Evolutionary conservation across 2,329 filamentous ascomycete species (phyloP).

Genomic region (Cladosporium cucumerinum): DNA sequence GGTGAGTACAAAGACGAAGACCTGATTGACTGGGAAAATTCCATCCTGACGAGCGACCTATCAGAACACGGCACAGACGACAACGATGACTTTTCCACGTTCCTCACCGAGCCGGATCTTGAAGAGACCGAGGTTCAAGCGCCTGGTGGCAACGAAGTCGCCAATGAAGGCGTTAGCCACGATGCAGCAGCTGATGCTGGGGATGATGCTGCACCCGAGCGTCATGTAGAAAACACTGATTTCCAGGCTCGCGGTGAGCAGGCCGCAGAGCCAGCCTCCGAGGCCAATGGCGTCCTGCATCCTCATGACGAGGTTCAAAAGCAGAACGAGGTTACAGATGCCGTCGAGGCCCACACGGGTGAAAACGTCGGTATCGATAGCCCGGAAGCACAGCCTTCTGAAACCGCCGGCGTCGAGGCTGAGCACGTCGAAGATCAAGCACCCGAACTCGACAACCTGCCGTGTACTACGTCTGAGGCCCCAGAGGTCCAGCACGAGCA

Average conservation of each 20-base stretch:
- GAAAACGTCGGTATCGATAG: background rate
- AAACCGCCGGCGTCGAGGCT: background rate
- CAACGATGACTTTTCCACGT: constrained; percentile 21
- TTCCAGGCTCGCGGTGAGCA: background rate
- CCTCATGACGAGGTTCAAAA: background rate
- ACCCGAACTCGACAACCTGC: background rate
- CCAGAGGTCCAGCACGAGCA: background rate
- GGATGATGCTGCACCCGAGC: background rate
- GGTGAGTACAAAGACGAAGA: constrained; percentile 30
- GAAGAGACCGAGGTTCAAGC: constrained; percentile 13
- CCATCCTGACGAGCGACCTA: constrained; percentile 23
- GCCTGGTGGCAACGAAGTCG: background rate
- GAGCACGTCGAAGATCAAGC: background rate
- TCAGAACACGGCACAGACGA: constrained; percentile 24
- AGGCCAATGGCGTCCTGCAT: background rate
- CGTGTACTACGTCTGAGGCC: background rate
- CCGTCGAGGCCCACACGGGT: background rate
- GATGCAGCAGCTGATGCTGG: background rate
- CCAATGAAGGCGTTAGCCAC: background rate
- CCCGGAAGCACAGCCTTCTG: background rate
- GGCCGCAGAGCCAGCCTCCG: background rate
- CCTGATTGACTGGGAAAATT: constrained; percentile 25
- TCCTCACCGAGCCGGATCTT: constrained; percentile 15
- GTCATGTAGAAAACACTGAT: background rate
- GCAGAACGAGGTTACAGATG: background rate